Evolutionary conservation across 148 eudicot species (phyloP).

Genomic region (Cornus suecica): DNA sequence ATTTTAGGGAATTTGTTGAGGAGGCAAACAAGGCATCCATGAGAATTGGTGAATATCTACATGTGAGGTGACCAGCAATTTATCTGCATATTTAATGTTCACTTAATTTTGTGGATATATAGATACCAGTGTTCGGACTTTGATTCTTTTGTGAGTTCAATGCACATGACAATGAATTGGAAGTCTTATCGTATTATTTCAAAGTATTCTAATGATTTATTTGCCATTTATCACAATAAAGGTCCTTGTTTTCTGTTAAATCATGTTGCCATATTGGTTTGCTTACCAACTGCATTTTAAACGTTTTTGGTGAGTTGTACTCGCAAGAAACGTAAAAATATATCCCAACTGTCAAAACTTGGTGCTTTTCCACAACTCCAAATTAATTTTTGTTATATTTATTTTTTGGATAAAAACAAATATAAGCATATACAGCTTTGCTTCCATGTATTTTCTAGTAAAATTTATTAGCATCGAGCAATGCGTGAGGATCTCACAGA

Average conservation of each 20-base stretch:
- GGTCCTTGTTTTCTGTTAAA: neutral
- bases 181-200: too few relatives aligned
- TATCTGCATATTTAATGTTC: conserved; percentile 14
- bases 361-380: neutral
- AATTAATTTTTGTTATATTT: too few relatives aligned
- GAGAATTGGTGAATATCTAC: conserved; percentile 85
- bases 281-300: neutral
- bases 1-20: conserved; percentile 71
- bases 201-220: neutral
- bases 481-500: neutral
- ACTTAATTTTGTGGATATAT: neutral
- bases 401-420: too few relatives aligned
- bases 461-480: neutral
- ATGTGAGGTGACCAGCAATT: conserved; percentile 85
- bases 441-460: neutral
- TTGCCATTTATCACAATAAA: neutral
- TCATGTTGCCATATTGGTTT: neutral
- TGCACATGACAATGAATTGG: neutral
- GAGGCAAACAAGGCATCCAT: conserved; percentile 73
- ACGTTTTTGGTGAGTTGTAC: neutral
- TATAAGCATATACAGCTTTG: neutral
- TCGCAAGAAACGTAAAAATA: neutral
- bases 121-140: neutral
- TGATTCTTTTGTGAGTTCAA: neutral
- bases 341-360: neutral